Percentiles rank a stretch among this genome's conserved stretches.
Conservation (phyloP, 2,329 filamentous ascomycete genomes). For the Botryosphaeria dothidea region DNA sequence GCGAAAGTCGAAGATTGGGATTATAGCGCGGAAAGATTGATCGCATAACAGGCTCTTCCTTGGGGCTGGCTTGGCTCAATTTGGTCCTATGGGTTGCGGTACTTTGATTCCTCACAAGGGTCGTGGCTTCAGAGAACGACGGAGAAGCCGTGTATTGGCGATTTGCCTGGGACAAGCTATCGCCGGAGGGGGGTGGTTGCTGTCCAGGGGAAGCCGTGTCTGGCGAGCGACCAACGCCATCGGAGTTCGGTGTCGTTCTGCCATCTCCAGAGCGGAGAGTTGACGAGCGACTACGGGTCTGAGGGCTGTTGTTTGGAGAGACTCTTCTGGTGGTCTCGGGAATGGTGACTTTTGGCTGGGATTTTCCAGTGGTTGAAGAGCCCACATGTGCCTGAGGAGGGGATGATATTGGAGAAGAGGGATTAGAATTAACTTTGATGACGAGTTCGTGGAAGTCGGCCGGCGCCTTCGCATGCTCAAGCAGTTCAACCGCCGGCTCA, state of each 20-base stretch:
- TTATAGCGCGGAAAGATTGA: conserved; percentile 80
- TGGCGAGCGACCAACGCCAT: neutral
- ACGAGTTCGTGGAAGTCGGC: conserved; percentile 41
- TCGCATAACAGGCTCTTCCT: conserved; percentile 47
- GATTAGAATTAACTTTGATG: conserved; percentile 38
- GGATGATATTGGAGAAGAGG: neutral
- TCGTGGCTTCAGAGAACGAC: conserved; percentile 28
- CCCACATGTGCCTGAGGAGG: conserved; percentile 11
- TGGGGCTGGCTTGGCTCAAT: conserved; percentile 9
- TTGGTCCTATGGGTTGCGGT: conserved; percentile 20
- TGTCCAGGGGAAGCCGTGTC: neutral
- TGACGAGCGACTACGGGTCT: neutral
- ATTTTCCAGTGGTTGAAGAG: conserved; percentile 20
- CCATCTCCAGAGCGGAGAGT: conserved; percentile 7
- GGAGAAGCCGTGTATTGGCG: neutral
- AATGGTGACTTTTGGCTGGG: conserved; percentile 26
- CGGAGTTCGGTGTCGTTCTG: neutral
- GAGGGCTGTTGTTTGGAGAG: neutral
- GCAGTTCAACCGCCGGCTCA: conserved; percentile 31
- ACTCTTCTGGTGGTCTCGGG: conserved; percentile 23
- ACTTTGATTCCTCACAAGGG: conserved; percentile 40
- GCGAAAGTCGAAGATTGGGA: conserved; percentile 63
- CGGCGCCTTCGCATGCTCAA: conserved; percentile 34
- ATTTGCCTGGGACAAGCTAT: neutral
- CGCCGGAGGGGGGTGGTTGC: neutral